phyloP scores from a whole-genome alignment of 441 rosid genomes.

The Euphorbia schlechtendalii region DNA sequence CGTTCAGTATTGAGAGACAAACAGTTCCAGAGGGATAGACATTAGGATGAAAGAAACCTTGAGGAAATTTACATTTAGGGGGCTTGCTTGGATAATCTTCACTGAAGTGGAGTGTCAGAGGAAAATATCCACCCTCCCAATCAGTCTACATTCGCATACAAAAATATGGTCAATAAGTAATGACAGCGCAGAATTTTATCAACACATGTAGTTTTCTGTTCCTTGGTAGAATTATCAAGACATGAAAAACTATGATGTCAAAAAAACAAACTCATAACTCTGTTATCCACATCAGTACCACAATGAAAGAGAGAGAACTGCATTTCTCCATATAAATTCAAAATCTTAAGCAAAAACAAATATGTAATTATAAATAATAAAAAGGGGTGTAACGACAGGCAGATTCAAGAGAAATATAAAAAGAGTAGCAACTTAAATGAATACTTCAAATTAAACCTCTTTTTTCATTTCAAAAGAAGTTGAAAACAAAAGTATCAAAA shows the following conservation, averaged over 20 bases:
- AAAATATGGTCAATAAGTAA: background rate
- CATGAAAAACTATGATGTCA: background rate
- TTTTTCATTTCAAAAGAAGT: too few species aligned
- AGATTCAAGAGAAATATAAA: too few species aligned
- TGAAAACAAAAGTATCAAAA: too few species aligned
- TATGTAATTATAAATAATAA: too few species aligned
- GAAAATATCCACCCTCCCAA: slow-evolving; percentile 96
- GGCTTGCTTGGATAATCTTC: slow-evolving; percentile 99
- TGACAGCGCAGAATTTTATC: background rate
- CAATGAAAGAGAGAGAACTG: background rate
- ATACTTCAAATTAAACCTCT: too few species aligned
- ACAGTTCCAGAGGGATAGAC: slow-evolving; percentile 98
- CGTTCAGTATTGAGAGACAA: slow-evolving; percentile 91
- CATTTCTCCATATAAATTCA: background rate
- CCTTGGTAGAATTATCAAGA: too few species aligned
- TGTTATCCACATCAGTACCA: background rate
- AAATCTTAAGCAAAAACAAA: too few species aligned
- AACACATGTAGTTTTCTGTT: too few species aligned
- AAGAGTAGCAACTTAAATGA: too few species aligned
- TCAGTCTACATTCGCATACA: slow-evolving; percentile 54
- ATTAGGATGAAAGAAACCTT: slow-evolving; percentile 92
- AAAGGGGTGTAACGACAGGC: too few species aligned
- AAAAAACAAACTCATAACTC: background rate
- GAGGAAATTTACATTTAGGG: slow-evolving; percentile 91
- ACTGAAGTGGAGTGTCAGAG: slow-evolving; percentile 74